A percentile compares a stretch with the other conserved stretches of the same genome.
These are phyloP conservation scores for Pseudotulostoma volvatum DNA, from an alignment of 495 filamentous ascomycete species.

Conservation along the genomic window DNA sequence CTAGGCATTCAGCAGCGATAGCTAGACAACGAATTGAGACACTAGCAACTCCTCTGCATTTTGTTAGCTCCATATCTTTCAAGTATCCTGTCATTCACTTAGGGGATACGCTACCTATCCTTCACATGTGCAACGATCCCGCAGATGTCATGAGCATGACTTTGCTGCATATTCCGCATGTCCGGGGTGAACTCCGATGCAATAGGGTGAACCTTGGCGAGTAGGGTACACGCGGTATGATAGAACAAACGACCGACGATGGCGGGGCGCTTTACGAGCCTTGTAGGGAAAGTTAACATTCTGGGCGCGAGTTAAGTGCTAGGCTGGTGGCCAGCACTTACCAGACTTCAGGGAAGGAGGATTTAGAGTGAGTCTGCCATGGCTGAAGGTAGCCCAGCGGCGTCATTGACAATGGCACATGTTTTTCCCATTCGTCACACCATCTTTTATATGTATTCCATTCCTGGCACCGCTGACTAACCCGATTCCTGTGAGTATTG, in stretches of 20 bases:
- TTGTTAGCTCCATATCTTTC: conserved; percentile 6
- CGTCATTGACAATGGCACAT: conserved; percentile 70
- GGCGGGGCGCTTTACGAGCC: conserved; percentile 68
- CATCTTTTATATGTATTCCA: conserved; percentile 59
- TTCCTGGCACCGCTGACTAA: conserved; percentile 50
- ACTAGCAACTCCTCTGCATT: conserved; percentile 47
- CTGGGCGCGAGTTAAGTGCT: too few species aligned
- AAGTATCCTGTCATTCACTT: background rate
- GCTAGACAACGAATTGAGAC: conserved; percentile 64
- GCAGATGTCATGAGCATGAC: conserved; percentile 67
- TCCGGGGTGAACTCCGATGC: conserved; percentile 36
- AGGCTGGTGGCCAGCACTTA: too few species aligned
- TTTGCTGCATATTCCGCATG: conserved; percentile 49
- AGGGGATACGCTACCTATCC: conserved; percentile 36
- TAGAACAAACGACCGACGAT: conserved; percentile 81
- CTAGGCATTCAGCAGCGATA: conserved; percentile 62
- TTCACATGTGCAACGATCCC: conserved; percentile 75
- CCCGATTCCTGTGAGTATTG: conserved; percentile 42
- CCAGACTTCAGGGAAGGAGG: conserved; percentile 79
- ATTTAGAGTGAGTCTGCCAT: conserved; percentile 49
- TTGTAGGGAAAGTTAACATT: conserved; percentile 14
- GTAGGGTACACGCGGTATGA: conserved; percentile 63
- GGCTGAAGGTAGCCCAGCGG: conserved; percentile 62
- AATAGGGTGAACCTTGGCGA: conserved; percentile 66
- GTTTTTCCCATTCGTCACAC: conserved; percentile 68